Base-by-base conservation (phyloP, 2,329 filamentous ascomycete species). In the Diplodia mutila region DNA sequence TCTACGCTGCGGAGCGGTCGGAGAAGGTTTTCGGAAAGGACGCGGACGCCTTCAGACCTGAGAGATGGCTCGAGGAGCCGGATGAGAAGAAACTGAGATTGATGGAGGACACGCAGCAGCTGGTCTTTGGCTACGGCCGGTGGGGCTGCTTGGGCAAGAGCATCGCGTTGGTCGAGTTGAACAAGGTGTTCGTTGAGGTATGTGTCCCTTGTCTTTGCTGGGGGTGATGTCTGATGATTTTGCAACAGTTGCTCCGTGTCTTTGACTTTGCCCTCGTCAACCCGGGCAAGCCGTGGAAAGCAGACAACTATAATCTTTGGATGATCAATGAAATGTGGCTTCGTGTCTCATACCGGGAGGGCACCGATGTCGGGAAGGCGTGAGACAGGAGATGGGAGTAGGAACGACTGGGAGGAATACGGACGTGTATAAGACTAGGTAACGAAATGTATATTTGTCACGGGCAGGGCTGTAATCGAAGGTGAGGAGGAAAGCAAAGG, bases 1-100 rank as follows among this genome's bases (percentile, higher is more conserved):
- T 72, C 5, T 77, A 72, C 71, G 69, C 66, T 21, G 76, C 78
- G 73, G 74, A 77, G 51, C 73, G 74, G 53, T 46, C 23, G 14
- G 73, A 73, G 67, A 76, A 77, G 68, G 54, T 78, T 0, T 79
- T 76, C 67, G 77, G 76, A 9, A 70, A 72, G 4, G 84, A 86
- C 67, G 80, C 80, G 0, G 75, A 80, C 4, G 71, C 77, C 3
- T 86, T 85, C 73, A 77, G 81, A 1, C 84, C 84, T 0, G 84
- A 85, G 73, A 75, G 84, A 18, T 86, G 84, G 83, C 71, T 85
- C 2, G 49, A 65, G 61, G 49, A 29, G 37, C n/a, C 6, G 39
- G 37, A 71, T 42, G 81, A 80, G 78, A 78, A 82, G 68, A 72
- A 71, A 46, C 75, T 75, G 0, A 18, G 21, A 32, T 16, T 71